Base-by-base conservation (phyloP, 2,329 filamentous ascomycete genomes). In the Pleomassaria siparia region DNA sequence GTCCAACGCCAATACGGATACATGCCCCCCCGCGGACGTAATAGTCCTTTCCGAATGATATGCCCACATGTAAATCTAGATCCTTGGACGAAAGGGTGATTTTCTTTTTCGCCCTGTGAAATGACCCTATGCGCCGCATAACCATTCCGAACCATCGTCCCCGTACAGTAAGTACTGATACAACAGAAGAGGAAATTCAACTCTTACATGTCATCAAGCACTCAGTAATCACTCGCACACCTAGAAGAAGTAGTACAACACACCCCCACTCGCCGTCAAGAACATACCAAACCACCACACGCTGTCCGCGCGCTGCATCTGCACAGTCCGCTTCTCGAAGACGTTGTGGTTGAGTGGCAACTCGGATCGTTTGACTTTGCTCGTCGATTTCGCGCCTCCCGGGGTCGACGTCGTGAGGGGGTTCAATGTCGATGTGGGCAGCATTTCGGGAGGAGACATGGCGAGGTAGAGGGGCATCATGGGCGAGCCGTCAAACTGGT, bases 391-490 rank as follows among this genome's bases (percentile, higher is more conserved):
- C 3, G 68, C 64, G 2, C 72, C 67, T 1, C 61, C 53, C 1
- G 72, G 59, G 6, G 62, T 67, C 10, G 67, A 56, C 12, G 70
- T 69, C 3, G 66, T 64, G 16, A 71, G 63, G 1, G 84, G 82
- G 60, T 87, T 84, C 50, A 89, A 73, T 0, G 83, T 87, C 10
- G 76, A 75, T 2, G 85, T 88, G 2, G 86, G 85, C 5, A 88
- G 79, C 84, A 89, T 89, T 60, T 84, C 72, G 0, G 86, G 85
- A 4, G 84, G 80, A 11, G 70, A 76, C 63, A 79, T 82, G 53
- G 78, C 80, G 37, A 87, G 76, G 67, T 86, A 89, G 75, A 89
- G 77, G 10, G 86, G 85, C 55, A 85, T 80, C 71, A 87, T 72
- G 10, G 83, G 84, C 1, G 81, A 71, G 48, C 85, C 86, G 62